Conservation (phyloP, 257 asterid species). For the Nicotiana otophora region DNA sequence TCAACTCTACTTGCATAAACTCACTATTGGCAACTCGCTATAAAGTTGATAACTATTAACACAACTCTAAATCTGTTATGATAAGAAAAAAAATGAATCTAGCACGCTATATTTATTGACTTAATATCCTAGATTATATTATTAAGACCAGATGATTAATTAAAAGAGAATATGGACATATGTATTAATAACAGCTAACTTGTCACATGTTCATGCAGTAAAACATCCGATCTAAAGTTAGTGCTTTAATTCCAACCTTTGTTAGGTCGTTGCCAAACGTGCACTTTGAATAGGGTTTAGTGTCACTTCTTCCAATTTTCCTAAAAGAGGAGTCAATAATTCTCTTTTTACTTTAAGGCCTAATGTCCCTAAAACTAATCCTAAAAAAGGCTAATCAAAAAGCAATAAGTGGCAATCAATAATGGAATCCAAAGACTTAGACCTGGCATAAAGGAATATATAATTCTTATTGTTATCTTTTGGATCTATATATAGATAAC, state of each 20-base stretch:
- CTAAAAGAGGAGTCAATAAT: neutral
- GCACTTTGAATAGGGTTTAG: neutral
- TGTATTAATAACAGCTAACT: neutral
- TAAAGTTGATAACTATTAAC: no score
- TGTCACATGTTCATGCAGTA: slow-evolving; percentile 1
- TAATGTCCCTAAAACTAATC: neutral
- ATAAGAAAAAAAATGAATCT: no score
- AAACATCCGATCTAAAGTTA: neutral
- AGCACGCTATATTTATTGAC: no score
- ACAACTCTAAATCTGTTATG: no score
- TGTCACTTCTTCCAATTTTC: neutral
- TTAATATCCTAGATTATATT: no score
- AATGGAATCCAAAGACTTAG: slow-evolving; percentile 7
- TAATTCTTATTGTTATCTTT: neutral
- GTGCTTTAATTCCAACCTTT: neutral
- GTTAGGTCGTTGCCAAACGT: neutral
- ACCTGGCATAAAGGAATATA: neutral
- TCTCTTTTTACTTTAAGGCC: neutral
- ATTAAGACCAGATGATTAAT: no score
- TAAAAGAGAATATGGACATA: no score
- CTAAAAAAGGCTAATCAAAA: neutral
- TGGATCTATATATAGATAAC: neutral
- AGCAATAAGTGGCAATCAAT: neutral
- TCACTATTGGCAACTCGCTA: no score
- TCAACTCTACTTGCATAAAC: no score